Conservation (phyloP, 352 stramenopile genomes). For the Blastocystis sp. region DNA sequence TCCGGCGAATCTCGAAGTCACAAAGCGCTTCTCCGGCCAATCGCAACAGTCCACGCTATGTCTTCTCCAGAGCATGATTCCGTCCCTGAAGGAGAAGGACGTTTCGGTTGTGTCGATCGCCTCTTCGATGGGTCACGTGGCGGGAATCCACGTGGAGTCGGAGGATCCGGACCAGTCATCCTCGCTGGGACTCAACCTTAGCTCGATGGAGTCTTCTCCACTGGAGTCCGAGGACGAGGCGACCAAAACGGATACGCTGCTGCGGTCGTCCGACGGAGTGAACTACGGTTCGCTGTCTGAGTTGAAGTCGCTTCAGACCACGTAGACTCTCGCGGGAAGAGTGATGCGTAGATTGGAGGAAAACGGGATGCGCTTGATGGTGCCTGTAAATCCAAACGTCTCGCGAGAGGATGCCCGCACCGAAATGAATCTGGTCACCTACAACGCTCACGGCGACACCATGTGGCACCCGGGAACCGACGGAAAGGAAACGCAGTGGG, state of each 20-base stretch:
- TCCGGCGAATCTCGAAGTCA: constrained; percentile 9
- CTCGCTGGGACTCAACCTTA: not conserved
- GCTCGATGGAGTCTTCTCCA: constrained; percentile 26
- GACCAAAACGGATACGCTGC: not conserved
- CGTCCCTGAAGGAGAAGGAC: constrained; percentile 16
- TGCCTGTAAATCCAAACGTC: not conserved
- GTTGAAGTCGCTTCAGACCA: not conserved
- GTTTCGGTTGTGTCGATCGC: not conserved
- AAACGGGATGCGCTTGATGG: not conserved
- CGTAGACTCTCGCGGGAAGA: not conserved
- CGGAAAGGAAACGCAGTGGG: constrained; percentile 48
- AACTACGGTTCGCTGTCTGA: not conserved
- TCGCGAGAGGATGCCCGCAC: not conserved
- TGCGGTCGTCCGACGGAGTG: not conserved
- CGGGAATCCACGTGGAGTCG: no score
- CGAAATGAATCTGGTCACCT: not conserved
- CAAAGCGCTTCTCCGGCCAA: not conserved
- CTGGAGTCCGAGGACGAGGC: not conserved
- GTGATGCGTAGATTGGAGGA: not conserved
- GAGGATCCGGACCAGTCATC: no score
- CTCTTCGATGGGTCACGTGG: not conserved
- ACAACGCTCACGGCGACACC: not conserved
- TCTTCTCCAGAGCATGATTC: constrained; percentile 5
- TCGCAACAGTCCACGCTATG: constrained; percentile 18
- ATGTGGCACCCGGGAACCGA: constrained; percentile 27